Conservation (phyloP, 176 grass and related monocot species). For the Bothriochloa decipiens region DNA sequence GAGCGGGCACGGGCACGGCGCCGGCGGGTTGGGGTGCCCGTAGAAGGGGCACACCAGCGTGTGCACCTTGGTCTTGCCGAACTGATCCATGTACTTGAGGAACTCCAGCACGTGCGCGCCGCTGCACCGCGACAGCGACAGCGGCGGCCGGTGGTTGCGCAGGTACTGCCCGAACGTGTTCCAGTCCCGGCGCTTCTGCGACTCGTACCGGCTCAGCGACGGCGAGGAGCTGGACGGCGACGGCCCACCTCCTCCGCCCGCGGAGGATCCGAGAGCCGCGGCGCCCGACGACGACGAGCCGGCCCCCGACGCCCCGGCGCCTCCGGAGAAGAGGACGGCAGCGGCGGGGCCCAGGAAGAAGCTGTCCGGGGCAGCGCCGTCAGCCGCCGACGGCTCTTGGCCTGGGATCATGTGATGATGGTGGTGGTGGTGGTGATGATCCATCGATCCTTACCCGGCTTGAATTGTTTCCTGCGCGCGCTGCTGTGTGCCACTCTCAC, state of each 20-base stretch:
- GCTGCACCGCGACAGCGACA: constrained; percentile 73
- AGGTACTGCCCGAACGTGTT: constrained; percentile 95
- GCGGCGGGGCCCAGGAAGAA: constrained; percentile 59
- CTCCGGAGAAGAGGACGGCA: constrained; percentile 53
- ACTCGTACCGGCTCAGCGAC: constrained; percentile 79
- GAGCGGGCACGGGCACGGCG: constrained; percentile 84
- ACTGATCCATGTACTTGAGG: constrained; percentile 95
- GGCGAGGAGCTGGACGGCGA: constrained; percentile 57
- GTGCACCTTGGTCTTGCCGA: constrained; percentile 98
- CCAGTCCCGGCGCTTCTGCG: constrained; percentile 90
- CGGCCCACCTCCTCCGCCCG: background rate
- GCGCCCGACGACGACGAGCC: constrained; percentile 50
- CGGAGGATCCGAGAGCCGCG: constrained; percentile 4
- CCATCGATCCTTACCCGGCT: no score
- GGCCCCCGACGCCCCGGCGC: background rate
- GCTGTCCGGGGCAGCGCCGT: constrained; percentile 52
- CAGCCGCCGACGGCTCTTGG: constrained; percentile 44
- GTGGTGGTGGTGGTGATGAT: constrained; percentile 50
- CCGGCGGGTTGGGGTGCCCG: constrained; percentile 85
- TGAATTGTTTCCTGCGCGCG: no score
- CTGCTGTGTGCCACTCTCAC: background rate
- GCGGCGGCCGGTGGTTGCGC: constrained; percentile 83
- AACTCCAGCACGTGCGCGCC: constrained; percentile 88
- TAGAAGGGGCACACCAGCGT: constrained; percentile 84
- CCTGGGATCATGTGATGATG: constrained; percentile 69